Base-by-base conservation (phyloP, 305 asterid species). In the Ilex paraguariensis region DNA sequence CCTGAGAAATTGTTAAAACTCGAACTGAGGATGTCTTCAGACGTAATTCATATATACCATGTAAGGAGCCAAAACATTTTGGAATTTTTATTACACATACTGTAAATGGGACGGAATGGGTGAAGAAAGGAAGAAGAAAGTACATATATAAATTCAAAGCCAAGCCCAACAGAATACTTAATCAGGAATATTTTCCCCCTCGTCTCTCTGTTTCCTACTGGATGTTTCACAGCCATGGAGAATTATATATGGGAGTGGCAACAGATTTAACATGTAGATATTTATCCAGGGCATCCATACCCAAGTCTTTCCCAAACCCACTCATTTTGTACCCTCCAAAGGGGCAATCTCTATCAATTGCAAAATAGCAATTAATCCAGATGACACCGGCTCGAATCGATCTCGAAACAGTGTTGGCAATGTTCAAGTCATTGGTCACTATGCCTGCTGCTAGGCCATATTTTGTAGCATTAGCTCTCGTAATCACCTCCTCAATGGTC, bases 361-460 rank as follows among this genome's bases (percentile, higher is more conserved):
- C 91, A 61, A 83, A 80, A 17, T 85, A 88, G 13, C 91, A 85
- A 36, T 88, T 88, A 13, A 88, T 88, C 96, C 96, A 87, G 42
- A 87, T 57, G 1, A 82, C 36, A 1, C 96, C 96, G 0, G 94
- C 84, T 14, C 73, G 64, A 15, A 88, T 50, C 11, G 96, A 83
- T 63, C 94, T 75, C 17, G 96, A 77, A 31, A 88, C 91, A 5
- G 91, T 88, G 79, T 88, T 88, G 3, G 94, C 94, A 33, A 65
- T 71, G 82, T 88, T 82, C 61, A 85, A 62, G 73, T 88, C 62
- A 33, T 88, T 83, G 0, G 96, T 88, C 94, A 88, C 80, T 0
- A 88, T 31, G 49, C 96, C 94, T 0, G 94, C 91, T 30, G 96
- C 94, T 15, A 88, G 45, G 62, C 96, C 96, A 16, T 88, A 88